phyloP scores from a whole-genome alignment of 2,329 filamentous ascomycete species.

The Chalara sp. region DNA sequence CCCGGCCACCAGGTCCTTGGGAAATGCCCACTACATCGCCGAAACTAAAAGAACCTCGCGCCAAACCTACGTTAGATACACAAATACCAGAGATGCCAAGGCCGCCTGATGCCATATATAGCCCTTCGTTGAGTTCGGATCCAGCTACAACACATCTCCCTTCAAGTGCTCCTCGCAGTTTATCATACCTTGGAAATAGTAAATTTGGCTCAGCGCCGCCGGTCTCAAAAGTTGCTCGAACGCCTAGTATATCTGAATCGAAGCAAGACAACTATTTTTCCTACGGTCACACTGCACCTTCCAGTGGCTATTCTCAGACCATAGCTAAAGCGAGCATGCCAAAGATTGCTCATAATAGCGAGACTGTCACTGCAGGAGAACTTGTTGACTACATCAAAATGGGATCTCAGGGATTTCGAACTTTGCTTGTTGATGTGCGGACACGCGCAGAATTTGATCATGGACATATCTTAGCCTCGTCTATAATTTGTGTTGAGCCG shows the following conservation, averaged over 20 bases:
- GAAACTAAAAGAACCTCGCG: constrained; percentile 10
- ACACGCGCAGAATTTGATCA: constrained; percentile 73
- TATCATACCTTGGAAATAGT: constrained; percentile 15
- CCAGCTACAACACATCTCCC: constrained; percentile 16
- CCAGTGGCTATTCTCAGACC: not conserved
- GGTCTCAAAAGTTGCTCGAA: constrained; percentile 17
- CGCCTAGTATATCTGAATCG: constrained; percentile 13
- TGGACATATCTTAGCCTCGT: constrained; percentile 80
- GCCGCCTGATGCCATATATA: constrained; percentile 29
- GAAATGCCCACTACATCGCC: constrained; percentile 23
- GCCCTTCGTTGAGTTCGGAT: constrained; percentile 24
- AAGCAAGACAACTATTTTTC: constrained; percentile 18
- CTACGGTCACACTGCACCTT: constrained; percentile 3
- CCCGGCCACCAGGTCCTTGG: constrained; percentile 18
- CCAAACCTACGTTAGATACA: constrained; percentile 17
- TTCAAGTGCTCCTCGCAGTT: constrained; percentile 18
- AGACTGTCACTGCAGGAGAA: constrained; percentile 44
- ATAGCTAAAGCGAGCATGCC: not conserved
- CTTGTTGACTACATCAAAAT: constrained; percentile 64
- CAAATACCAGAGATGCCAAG: constrained; percentile 25
- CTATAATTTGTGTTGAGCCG: constrained; percentile 86
- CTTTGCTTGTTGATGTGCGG: constrained; percentile 83
- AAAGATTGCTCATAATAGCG: not conserved
- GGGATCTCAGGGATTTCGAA: constrained; percentile 44
- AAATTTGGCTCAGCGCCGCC: constrained; percentile 19